A percentile compares a stretch with the other conserved stretches of the same genome.
These are phyloP conservation scores for Globisporangium okanoganense DNA, from an alignment of 352 stramenopile genomes.

Conservation along the genomic window DNA sequence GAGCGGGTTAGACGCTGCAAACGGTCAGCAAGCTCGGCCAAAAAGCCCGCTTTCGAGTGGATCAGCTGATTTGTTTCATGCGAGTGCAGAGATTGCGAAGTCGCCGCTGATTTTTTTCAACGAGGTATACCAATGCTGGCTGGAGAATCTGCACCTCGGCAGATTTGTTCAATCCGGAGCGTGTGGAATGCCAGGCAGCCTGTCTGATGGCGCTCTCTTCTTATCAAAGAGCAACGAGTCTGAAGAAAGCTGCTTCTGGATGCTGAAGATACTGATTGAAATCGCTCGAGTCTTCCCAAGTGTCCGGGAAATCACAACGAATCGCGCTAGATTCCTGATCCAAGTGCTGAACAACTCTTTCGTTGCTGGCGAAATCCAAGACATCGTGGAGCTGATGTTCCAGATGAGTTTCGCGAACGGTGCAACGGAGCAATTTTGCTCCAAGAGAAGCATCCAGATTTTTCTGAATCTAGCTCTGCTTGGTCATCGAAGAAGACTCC, in stretches of 20 bases:
- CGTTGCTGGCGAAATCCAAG: constrained; percentile 44
- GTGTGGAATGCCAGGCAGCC: constrained; percentile 30
- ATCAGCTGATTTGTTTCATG: constrained; percentile 47
- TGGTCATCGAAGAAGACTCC: constrained; percentile 32
- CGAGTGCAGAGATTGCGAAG: constrained; percentile 64
- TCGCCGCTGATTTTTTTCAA: constrained; percentile 63
- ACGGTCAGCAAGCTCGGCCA: constrained; percentile 33
- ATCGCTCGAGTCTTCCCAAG: constrained; percentile 55
- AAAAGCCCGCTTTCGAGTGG: constrained; percentile 30
- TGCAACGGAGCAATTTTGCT: constrained; percentile 42
- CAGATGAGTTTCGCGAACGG: constrained; percentile 40
- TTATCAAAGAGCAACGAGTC: constrained; percentile 14
- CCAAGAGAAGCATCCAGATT: constrained; percentile 47
- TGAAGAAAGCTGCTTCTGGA: constrained; percentile 48
- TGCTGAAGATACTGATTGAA: constrained; percentile 73
- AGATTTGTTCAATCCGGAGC: constrained; percentile 30
- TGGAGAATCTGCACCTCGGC: constrained; percentile 63
- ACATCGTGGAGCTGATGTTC: constrained; percentile 63
- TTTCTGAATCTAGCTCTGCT: constrained; percentile 65
- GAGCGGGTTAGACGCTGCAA: constrained; percentile 31
- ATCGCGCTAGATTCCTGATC: constrained; percentile 47
- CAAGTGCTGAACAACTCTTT: constrained; percentile 53
- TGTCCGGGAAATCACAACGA: constrained; percentile 36
- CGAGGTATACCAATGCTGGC: constrained; percentile 79
- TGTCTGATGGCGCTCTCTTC: constrained; percentile 2